Percentiles rank a stretch among this genome's conserved stretches.
phyloP scores from a whole-genome alignment of 495 filamentous ascomycete genomes.

The Talaromyces stipitatus region DNA sequence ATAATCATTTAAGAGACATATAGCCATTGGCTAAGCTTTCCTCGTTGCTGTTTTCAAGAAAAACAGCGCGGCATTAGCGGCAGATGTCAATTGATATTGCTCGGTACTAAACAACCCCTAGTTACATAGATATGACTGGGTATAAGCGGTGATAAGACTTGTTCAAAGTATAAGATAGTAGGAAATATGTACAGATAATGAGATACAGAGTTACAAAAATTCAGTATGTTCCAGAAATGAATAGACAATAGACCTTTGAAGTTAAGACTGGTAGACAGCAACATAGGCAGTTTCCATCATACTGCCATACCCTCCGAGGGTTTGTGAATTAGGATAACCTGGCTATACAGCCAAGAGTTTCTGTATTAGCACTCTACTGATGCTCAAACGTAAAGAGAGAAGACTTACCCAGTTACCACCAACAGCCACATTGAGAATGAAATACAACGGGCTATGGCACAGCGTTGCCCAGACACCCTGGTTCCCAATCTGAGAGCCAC shows the following conservation, averaged over 20 bases:
- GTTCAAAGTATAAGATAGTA: too few relatives aligned
- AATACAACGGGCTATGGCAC: constrained; percentile 6
- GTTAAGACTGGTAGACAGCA: constrained; percentile 3
- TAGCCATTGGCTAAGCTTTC: too few relatives aligned
- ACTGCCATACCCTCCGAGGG: constrained; percentile 5
- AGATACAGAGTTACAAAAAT: not conserved
- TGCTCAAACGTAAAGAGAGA: not conserved
- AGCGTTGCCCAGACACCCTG: constrained; percentile 1
- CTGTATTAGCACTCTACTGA: not conserved
- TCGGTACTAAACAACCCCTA: too few relatives aligned
- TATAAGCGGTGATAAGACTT: too few relatives aligned
- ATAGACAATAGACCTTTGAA: too few relatives aligned
- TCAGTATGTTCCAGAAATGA: too few relatives aligned
- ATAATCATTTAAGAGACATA: too few relatives aligned
- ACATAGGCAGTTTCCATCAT: constrained; percentile 8
- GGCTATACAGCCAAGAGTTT: not conserved
- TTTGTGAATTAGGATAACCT: not conserved
- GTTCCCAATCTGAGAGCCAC: not conserved
- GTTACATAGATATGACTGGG: too few relatives aligned
- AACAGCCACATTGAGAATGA: constrained; percentile 7
- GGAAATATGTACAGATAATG: not conserved
- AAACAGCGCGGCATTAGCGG: too few relatives aligned
- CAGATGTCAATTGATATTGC: too few relatives aligned
- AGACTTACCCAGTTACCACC: constrained; percentile 6
- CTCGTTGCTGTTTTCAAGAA: too few relatives aligned